Conservation (phyloP, 352 stramenopile species). For the Pythium chondricola region DNA sequence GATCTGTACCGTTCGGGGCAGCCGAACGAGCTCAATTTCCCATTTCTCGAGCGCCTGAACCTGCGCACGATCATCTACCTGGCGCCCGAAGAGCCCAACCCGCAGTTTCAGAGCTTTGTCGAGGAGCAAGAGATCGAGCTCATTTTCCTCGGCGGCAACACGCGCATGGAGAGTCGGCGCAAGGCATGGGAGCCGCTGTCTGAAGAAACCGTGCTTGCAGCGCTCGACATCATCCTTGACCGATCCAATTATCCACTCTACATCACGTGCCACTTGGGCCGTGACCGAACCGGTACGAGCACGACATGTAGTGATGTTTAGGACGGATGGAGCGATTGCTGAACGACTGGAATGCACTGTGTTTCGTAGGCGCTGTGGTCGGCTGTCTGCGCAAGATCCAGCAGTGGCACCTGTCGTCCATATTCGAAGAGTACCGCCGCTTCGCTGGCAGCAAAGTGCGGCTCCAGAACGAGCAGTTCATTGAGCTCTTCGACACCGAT, state of each 20-base stretch:
- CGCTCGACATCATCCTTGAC: slow-evolving; percentile 87
- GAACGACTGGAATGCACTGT: no score
- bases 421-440: slow-evolving; percentile 91
- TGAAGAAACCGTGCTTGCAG: slow-evolving; percentile 88
- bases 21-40: slow-evolving; percentile 91
- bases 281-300: slow-evolving; percentile 76
- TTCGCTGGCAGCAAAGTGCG: slow-evolving; percentile 88
- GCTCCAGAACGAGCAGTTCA: slow-evolving; percentile 92
- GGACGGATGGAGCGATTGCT: no score
- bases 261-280: slow-evolving; percentile 87
- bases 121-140: slow-evolving; percentile 90
- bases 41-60: slow-evolving; percentile 87
- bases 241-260: slow-evolving; percentile 87
- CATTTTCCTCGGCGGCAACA: slow-evolving; percentile 82
- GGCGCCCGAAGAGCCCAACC: slow-evolving; percentile 84
- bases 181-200: slow-evolving; percentile 84
- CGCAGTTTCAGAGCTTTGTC: slow-evolving; percentile 86
- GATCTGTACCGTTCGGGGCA: slow-evolving; percentile 88
- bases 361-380: slow-evolving; percentile 63
- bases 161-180: slow-evolving; percentile 80
- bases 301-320: neutral
- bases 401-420: slow-evolving; percentile 90
- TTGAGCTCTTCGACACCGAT: slow-evolving; percentile 93
- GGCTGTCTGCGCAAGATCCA: slow-evolving; percentile 90
- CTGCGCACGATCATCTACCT: slow-evolving; percentile 91